Conservation (phyloP, 805 yeast genomes). For the Zygosaccharomyces lentus region DNA sequence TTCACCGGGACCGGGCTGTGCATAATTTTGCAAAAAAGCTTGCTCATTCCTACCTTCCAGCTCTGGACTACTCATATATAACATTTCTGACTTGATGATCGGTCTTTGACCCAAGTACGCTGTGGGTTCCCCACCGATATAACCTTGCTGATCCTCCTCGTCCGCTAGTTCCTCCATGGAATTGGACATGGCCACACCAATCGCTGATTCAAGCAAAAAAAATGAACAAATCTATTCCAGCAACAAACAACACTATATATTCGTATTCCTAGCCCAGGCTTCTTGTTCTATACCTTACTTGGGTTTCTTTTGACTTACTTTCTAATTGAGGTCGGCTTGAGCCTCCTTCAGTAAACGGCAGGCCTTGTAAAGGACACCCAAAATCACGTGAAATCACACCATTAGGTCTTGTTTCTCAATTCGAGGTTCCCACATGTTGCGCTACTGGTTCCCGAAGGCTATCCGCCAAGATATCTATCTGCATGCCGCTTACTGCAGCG, state of each 20-base stretch:
- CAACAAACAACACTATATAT: not conserved
- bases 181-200: conserved; percentile 9
- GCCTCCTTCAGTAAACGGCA: not conserved
- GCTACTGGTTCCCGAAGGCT: not conserved
- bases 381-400: conserved; percentile 1
- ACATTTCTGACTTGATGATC: conserved; percentile 2
- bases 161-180: conserved; percentile 9
- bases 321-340: not conserved
- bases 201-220: not conserved
- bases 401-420: not conserved
- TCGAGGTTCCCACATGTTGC: not conserved
- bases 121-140: conserved; percentile 1
- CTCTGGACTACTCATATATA: conserved; percentile 5
- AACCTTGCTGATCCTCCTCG: conserved; percentile 1
- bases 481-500: not conserved
- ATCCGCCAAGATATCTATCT: too few relatives aligned
- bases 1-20: not conserved
- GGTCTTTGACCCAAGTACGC: conserved; percentile 1
- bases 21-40: conserved; percentile 8
- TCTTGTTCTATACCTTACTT: not conserved
- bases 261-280: not conserved
- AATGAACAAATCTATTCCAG: not conserved
- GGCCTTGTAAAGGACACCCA: not conserved
- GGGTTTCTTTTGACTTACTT: not conserved
- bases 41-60: conserved; percentile 2